Evolutionary conservation across 495 filamentous ascomycete genomes (phyloP).

Genomic region (Penicillium pancosmium): DNA sequence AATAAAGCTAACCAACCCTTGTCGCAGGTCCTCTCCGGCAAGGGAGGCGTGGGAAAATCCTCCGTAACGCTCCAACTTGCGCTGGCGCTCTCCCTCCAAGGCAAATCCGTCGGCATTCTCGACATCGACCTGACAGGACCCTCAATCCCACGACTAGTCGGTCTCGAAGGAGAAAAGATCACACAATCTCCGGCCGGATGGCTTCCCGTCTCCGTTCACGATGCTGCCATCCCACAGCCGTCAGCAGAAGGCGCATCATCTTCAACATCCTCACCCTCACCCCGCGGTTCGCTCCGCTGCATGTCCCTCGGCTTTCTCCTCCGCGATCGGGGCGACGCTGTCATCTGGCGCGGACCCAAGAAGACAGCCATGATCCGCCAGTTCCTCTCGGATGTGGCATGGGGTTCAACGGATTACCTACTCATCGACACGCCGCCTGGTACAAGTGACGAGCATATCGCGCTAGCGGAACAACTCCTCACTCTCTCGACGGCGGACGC

Average conservation of each 20-base stretch:
- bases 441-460: slow-evolving; percentile 97
- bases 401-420: slow-evolving; percentile 84
- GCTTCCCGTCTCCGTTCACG: slow-evolving; percentile 83
- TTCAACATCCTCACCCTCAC: slow-evolving; percentile 14
- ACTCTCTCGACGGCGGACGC: slow-evolving; percentile 46
- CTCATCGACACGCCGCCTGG: slow-evolving; percentile 96
- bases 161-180: slow-evolving; percentile 84
- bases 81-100: slow-evolving; percentile 80
- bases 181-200: slow-evolving; percentile 87
- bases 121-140: slow-evolving; percentile 96
- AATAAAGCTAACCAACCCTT: not conserved
- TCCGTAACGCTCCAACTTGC: slow-evolving; percentile 95
- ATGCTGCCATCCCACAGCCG: slow-evolving; percentile 27
- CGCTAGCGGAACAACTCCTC: slow-evolving; percentile 82
- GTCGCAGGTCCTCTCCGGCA: slow-evolving; percentile 79
- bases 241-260: slow-evolving; percentile 8
- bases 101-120: slow-evolving; percentile 88
- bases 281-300: slow-evolving; percentile 69
- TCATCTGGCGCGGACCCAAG: slow-evolving; percentile 97
- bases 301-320: slow-evolving; percentile 96
- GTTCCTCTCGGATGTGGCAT: slow-evolving; percentile 90
- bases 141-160: slow-evolving; percentile 92
- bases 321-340: slow-evolving; percentile 78
- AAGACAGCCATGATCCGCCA: slow-evolving; percentile 99
- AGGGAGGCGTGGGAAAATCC: slow-evolving; percentile 97